Evolutionary conservation across 805 yeast species (phyloP), one percentile per base, ranked within the genome.

Genomic region (Yamadazyma ubonensis): DNA sequence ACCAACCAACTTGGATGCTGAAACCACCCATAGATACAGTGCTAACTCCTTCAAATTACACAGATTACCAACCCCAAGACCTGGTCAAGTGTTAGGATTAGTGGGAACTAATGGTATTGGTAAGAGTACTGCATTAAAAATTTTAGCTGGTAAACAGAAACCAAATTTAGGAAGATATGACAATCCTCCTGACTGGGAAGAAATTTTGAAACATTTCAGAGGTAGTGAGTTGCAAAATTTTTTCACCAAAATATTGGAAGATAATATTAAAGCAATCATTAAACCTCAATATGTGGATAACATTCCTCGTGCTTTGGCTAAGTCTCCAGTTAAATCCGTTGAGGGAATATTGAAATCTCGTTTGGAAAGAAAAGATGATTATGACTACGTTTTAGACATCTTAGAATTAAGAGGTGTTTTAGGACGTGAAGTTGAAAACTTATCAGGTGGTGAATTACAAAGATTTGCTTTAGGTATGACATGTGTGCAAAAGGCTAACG

Each of bases 51-150:
- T 93, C 81, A 93, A 93, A 67, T 77, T 93, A 58, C 99, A 93
- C 65, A 79, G 99, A 66, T 75, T 93, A 57, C 99, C 99, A 18
- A 90, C 96, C 42, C 99, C 99, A 48, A 86, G 99, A 70, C 98
- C 99, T 2, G 98, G 98, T 45, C 99, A 93, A 70, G 99, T 93
- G 21, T 75, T 93, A 50, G 99, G 99, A 52, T 78, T 93, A 52
- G 99, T 93, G 37, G 99, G 99, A 57, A 87, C 97, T 45, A 93
- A 93, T 73, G 99, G 99, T 89, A 93, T 93, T 59, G 99, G 99
- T 57, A 93, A 93, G 63, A 86, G 96, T 9, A 93, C 99, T 14
- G 99, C 99, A 6, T 76, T 93, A 61, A 93, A 93, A 70, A 90
- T 93, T 58, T 77, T 93, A 52, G 95, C 97, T 12, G 99, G 98